Base-by-base conservation (phyloP, 805 yeast genomes). In the Candida ficus region DNA sequence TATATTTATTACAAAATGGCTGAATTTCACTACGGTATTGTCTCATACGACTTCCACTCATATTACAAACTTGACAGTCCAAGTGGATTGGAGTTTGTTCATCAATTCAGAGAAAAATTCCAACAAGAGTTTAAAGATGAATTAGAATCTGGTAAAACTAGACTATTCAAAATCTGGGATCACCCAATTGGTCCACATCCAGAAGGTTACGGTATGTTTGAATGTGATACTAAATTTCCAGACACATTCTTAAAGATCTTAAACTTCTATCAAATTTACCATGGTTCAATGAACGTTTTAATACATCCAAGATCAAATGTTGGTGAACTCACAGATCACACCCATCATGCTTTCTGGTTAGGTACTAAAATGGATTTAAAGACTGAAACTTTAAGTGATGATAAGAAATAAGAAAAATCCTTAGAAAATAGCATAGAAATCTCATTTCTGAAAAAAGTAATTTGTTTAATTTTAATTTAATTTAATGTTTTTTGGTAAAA, bases 141-240 rank as follows among this genome's bases (percentile, higher is more conserved):
- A 38, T 45, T 66, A 21, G 44, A 46, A 16, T 50, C 54, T 2
- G 76, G 75, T 2, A 54, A 59, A 18, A 59, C 73, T 10, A 50
- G 75, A 40, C 64, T 74, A 4, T 64, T 66, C 56, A 66, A 66
- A 42, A 58, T 71, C 23, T 71, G 73, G 67, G 70, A 69, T 29
- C 56, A 58, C 32, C 71, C 77, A 20, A 52, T 77, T 22, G 83
- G 83, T 1, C 83, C 83, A 2, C 82, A 77, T 47, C 78, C 81
- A 0, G 51, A 53, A 16, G 57, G 46, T 0, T 58, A 70, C 23
- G 69, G 65, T 29, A 77, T 77, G 82, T 77, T 75, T 64, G 82
- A 77, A 50, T 49, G 70, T 21, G 83, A 77, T 55, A 71, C 74
- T 42, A 58, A 63, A 25, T 67, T 60, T 8, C 73, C 78, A 0